A percentile compares a stretch with the other conserved stretches of the same genome.
phyloP scores from a whole-genome alignment of 345 rosid genomes.

The Melaleuca quinquenervia region DNA sequence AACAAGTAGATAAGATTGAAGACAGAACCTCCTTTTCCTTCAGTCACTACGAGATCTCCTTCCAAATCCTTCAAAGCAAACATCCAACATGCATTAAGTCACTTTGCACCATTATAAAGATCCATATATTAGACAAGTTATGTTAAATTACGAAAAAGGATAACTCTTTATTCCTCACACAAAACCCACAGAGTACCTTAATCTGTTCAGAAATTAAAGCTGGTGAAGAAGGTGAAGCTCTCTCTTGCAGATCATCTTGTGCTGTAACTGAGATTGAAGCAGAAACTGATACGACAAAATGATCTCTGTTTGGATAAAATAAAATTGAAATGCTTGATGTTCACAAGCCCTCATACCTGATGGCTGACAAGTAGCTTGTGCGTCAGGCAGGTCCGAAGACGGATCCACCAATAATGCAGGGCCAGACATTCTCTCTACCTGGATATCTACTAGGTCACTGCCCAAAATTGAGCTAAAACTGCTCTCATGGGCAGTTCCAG shows the following conservation, averaged over 20 bases:
- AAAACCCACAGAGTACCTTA: slow-evolving; percentile 16
- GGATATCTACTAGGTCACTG: slow-evolving; percentile 9
- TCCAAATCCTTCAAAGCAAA: neutral
- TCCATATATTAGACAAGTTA: neutral
- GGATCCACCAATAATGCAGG: slow-evolving; percentile 19
- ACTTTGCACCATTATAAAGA: neutral
- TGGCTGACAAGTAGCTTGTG: slow-evolving; percentile 2
- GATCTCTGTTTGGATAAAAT: neutral
- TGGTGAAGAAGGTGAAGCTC: slow-evolving; percentile 7
- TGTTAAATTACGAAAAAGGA: neutral
- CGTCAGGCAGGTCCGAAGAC: slow-evolving; percentile 18
- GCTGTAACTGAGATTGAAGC: slow-evolving; percentile 7
- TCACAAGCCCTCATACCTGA: slow-evolving; percentile 9
- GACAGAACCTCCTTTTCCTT: neutral
- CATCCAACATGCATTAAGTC: neutral
- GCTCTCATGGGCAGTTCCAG: slow-evolving; percentile 28
- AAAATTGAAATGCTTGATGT: neutral
- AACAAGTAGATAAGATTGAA: neutral
- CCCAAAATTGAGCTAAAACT: slow-evolving; percentile 6
- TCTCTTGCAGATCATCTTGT: slow-evolving; percentile 7
- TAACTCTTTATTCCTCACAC: neutral
- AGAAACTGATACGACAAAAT: neutral
- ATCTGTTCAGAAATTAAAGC: slow-evolving; percentile 10
- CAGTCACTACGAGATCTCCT: neutral
- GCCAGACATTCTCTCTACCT: slow-evolving; percentile 8